Percentiles rank a stretch among this genome's conserved stretches.
Conservation (phyloP, 768 basidiomycete genomes). For the Agaricus subrufescens region DNA sequence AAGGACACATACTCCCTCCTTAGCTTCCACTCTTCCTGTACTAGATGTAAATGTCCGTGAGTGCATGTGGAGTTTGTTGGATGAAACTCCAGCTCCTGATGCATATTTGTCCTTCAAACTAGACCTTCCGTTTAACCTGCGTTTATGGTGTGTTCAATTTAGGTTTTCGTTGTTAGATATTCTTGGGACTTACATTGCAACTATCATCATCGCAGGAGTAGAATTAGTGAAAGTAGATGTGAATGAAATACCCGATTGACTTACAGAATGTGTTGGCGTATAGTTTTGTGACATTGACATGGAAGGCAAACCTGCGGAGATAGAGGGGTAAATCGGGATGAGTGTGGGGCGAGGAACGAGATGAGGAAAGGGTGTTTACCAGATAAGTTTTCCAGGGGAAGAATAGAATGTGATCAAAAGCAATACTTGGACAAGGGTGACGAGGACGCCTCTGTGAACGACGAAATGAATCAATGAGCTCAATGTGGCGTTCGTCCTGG, state of each 20-base stretch:
- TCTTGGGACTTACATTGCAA: slow-evolving; percentile 25
- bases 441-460: slow-evolving; percentile 38
- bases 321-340: neutral
- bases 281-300: slow-evolving; percentile 43
- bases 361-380: slow-evolving; percentile 20
- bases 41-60: no score
- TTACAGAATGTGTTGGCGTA: slow-evolving; percentile 48
- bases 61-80: neutral
- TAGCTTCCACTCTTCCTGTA: neutral
- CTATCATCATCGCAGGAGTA: slow-evolving; percentile 9
- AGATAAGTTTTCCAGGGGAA: slow-evolving; percentile 28
- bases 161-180: neutral
- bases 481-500: slow-evolving; percentile 36
- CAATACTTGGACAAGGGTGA: slow-evolving; percentile 37
- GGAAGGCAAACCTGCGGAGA: slow-evolving; percentile 36
- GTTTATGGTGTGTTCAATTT: neutral
- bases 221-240: neutral
- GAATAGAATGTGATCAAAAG: slow-evolving; percentile 38
- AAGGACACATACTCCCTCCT: neutral
- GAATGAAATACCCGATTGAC: slow-evolving; percentile 20
- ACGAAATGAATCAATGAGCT: slow-evolving; percentile 34
- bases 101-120: slow-evolving; percentile 9
- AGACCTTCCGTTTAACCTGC: slow-evolving; percentile 12
- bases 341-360: neutral
- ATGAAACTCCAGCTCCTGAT: no score